Evolutionary conservation across 768 basidiomycete genomes (phyloP).

Genomic region (Daedalea quercina): DNA sequence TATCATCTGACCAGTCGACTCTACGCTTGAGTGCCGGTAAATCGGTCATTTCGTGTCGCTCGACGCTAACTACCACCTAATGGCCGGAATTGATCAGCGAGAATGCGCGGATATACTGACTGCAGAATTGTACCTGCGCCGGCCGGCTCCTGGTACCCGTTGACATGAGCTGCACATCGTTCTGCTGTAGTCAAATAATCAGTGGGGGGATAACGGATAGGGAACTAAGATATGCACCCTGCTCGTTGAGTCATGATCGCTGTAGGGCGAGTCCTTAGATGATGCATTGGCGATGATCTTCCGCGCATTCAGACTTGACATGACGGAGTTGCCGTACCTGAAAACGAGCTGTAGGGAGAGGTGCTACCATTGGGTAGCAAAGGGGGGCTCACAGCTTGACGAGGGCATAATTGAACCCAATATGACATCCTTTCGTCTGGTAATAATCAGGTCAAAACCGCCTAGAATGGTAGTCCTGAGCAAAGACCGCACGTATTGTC

Average conservation of each 20-base stretch:
- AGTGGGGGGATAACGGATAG: no score
- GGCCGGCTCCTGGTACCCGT: no score
- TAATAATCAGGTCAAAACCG: background rate
- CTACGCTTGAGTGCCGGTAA: no score
- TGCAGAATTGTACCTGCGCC: no score
- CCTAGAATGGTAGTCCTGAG: no score
- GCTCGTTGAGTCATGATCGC: background rate
- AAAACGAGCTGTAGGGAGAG: background rate
- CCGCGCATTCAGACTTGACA: constrained; percentile 27
- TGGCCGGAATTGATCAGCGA: no score
- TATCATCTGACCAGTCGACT: no score
- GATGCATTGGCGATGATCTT: background rate
- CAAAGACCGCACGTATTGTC: background rate
- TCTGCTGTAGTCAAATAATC: no score
- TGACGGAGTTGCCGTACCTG: constrained; percentile 27
- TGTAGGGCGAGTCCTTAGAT: no score
- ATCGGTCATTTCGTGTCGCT: background rate
- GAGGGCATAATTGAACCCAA: constrained; percentile 23
- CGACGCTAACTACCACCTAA: background rate
- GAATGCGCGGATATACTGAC: no score
- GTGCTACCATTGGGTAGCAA: background rate
- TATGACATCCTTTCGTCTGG: background rate
- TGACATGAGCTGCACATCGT: no score
- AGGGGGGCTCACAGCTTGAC: constrained; percentile 18
- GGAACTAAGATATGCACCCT: no score